Percentiles rank a stretch among this genome's conserved stretches.
Conservation (phyloP, 441 rosid species). For the Brassica balearica region DNA sequence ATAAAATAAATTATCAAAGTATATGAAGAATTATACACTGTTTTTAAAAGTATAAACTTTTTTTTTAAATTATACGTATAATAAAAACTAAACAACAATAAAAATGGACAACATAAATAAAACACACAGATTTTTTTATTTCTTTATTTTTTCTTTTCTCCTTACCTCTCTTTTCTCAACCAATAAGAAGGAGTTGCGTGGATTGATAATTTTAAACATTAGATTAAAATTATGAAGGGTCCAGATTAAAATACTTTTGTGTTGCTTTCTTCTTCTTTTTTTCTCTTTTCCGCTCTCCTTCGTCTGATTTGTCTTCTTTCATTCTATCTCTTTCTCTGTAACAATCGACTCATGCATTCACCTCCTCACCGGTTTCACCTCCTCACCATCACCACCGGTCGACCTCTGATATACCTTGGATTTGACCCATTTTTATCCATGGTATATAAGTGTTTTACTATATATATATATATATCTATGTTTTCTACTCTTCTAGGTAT, state of each 20-base stretch:
- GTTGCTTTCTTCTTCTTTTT: background rate
- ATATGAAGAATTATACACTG: background rate
- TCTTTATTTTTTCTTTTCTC: background rate
- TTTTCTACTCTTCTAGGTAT: too few species aligned
- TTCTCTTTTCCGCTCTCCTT: background rate
- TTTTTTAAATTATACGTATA: background rate
- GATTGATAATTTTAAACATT: background rate
- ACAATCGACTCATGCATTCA: background rate
- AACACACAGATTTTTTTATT: background rate
- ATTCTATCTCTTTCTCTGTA: background rate
- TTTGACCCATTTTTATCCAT: too few species aligned
- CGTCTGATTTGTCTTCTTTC: background rate
- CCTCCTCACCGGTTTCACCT: background rate
- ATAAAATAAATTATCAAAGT: background rate
- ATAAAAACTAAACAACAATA: too few species aligned
- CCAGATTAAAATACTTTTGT: background rate
- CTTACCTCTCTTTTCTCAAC: background rate
- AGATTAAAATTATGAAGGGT: background rate
- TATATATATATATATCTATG: too few species aligned
- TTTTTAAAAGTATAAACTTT: too few species aligned
- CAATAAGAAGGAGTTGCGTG: background rate
- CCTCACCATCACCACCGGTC: background rate
- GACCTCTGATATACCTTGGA: background rate
- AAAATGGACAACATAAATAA: background rate
- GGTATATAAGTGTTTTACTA: too few species aligned